Base-by-base conservation (phyloP, 2,329 filamentous ascomycete genomes). In the Xylariaceae sp. region DNA sequence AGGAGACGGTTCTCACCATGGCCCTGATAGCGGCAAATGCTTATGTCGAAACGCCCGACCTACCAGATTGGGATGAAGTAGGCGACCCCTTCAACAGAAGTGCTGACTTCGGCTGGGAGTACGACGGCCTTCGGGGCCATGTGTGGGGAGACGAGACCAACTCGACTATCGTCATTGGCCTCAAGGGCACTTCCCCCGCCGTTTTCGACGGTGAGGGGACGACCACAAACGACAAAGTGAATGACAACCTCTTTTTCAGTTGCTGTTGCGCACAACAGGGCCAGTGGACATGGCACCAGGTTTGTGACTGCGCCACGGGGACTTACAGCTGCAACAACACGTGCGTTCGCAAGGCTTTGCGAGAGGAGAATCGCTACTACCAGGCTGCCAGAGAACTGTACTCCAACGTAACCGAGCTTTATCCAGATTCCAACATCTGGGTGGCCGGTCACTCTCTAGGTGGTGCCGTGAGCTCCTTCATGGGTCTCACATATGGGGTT, bases 171-270 rank as follows among this genome's bases (percentile, higher is more conserved):
- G 84, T 97, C 39, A 94, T 97, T 56, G 91, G 90, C 5, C 71
- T 99, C 49, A 99, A 99, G 71, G 94, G 92, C 47, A 96, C 91
- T 0, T 89, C 86, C 1, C 82, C 86, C 2, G 92, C 94, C 11
- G 85, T 97, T 3, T 97, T 96, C 65, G 92, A 97, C 67, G 94
- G 94, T n/a, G 88, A 92, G 35, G 92, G 91, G 45, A 97, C 94
- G 1, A 97, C 92, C 0, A 95, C 90, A 22, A 96, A 96, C 59
- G 94, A 99, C 72, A 99, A 99, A 73, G 76, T 91, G 63, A 99
- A 97, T 67, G 94, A 99, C 70, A 99, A 99, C 66, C 77, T 99
- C 10, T 96, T 95, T 70, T 96, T 96, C 72, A 95, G 91, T 65
- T 99, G 94, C 72, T 99, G 94, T 69, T 99, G 94, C 70, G 94